Percentiles rank a stretch among this genome's conserved stretches.
phyloP scores from a whole-genome alignment of 2,329 filamentous ascomycete genomes.

The Trichoderma guizhouense region DNA sequence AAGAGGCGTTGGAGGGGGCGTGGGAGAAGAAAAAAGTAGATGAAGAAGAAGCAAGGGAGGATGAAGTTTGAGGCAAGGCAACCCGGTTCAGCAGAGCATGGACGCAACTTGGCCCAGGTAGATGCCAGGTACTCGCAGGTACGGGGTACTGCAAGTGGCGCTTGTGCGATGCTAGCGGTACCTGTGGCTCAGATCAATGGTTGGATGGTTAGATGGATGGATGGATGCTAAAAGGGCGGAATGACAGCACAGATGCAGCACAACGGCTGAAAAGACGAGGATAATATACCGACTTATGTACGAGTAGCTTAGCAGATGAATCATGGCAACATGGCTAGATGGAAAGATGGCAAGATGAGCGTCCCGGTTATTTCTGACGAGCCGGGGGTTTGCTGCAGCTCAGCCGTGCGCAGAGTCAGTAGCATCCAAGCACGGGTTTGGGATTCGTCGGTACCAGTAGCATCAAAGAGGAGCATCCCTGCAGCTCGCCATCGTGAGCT shows the following conservation, averaged over 20 bases:
- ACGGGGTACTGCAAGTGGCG: neutral
- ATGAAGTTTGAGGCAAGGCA: neutral
- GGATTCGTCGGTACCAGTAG: neutral
- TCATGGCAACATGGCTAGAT: neutral
- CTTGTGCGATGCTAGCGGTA: neutral
- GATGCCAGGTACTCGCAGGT: neutral
- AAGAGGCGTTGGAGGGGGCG: neutral
- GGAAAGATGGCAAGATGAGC: neutral
- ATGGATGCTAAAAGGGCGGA: neutral
- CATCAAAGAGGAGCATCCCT: constrained; percentile 2
- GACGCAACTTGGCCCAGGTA: neutral
- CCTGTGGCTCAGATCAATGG: neutral
- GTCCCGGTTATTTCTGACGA: neutral
- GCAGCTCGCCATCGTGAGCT: neutral
- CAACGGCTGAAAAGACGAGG: neutral
- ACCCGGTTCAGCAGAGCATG: neutral
- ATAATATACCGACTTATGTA: neutral
- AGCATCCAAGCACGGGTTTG: neutral
- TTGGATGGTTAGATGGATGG: neutral
- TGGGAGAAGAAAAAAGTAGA: neutral
- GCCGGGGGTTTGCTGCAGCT: neutral
- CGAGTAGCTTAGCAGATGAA: neutral
- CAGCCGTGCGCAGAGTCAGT: constrained; percentile 1
- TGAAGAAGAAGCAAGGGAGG: neutral
- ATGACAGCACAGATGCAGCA: neutral